phyloP scores from a whole-genome alignment of 139 green algal species.

The Asterochloris erici region DNA sequence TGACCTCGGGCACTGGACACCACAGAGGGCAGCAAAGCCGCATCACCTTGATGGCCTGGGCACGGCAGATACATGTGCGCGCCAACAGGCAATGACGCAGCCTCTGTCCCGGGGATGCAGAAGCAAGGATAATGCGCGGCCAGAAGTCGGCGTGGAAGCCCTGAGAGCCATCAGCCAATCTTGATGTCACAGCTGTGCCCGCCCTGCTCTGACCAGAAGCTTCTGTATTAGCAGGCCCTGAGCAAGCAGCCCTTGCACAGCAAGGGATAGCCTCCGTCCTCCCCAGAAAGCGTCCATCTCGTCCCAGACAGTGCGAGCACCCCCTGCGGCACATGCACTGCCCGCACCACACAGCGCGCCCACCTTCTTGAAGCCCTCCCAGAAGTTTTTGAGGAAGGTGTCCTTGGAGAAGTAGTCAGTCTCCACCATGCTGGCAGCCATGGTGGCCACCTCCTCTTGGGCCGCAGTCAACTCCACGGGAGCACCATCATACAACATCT shows the following conservation, averaged over 20 bases:
- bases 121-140: no score
- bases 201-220: no score
- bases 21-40: not conserved
- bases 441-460: conserved; percentile 80
- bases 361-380: conserved; percentile 87
- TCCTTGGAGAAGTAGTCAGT: conserved; percentile 96
- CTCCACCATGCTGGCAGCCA: conserved; percentile 96
- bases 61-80: not conserved
- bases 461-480: conserved; percentile 87
- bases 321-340: not conserved
- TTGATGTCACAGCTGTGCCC: no score
- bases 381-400: conserved; percentile 94
- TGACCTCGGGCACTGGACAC: not conserved
- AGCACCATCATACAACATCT: conserved; percentile 93
- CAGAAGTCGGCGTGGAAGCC: no score
- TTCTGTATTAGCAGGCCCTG: no score
- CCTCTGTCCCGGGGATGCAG: no score
- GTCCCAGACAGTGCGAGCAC: not conserved
- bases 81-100: no score
- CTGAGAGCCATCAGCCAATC: no score
- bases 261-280: not conserved
- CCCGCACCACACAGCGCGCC: not conserved
- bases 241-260: not conserved
- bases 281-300: not conserved
- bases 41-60: not conserved